These are phyloP conservation scores for Alloascoidea hylecoeti DNA, from an alignment of 805 yeast genomes.

Conservation along the genomic window DNA sequence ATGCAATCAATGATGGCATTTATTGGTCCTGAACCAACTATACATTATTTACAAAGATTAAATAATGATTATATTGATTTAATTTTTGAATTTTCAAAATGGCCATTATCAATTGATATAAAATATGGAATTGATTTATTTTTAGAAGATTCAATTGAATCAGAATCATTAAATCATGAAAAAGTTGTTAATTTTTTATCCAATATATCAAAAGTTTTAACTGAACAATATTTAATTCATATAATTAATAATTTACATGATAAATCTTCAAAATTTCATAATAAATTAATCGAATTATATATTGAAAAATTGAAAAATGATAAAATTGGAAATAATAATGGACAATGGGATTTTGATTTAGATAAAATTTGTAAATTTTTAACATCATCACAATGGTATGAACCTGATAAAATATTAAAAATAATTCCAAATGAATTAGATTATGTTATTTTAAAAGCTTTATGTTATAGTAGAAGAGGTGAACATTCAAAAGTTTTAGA, in stretches of 20 bases:
- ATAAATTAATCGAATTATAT: constrained; percentile 30
- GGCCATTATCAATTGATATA: constrained; percentile 28
- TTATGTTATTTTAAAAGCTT: constrained; percentile 31
- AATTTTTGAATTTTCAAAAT: constrained; percentile 39
- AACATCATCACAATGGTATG: constrained; percentile 19
- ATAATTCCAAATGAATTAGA: constrained; percentile 12
- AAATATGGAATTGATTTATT: constrained; percentile 36
- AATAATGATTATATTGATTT: constrained; percentile 32
- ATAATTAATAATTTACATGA: constrained; percentile 27
- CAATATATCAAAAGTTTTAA: constrained; percentile 14
- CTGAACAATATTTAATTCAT: constrained; percentile 37
- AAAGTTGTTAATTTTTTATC: constrained; percentile 40
- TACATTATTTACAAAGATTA: constrained; percentile 45
- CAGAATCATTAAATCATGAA: constrained; percentile 39
- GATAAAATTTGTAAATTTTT: constrained; percentile 22
- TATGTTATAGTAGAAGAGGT: constrained; percentile 42
- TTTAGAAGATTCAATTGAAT: constrained; percentile 46
- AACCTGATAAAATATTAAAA: constrained; percentile 21
- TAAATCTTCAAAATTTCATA: constrained; percentile 22
- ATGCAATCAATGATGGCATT: constrained; percentile 2
- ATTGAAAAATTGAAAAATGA: constrained; percentile 15
- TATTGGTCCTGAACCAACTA: constrained; percentile 26
- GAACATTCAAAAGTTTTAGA: constrained; percentile 51
- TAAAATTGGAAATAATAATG: constrained; percentile 7
- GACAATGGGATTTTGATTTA: constrained; percentile 5